A percentile compares a stretch with the other conserved stretches of the same genome.
Evolutionary conservation across 169 alveolate species (phyloP).

Genomic region (Plasmodium billcollinsi): DNA sequence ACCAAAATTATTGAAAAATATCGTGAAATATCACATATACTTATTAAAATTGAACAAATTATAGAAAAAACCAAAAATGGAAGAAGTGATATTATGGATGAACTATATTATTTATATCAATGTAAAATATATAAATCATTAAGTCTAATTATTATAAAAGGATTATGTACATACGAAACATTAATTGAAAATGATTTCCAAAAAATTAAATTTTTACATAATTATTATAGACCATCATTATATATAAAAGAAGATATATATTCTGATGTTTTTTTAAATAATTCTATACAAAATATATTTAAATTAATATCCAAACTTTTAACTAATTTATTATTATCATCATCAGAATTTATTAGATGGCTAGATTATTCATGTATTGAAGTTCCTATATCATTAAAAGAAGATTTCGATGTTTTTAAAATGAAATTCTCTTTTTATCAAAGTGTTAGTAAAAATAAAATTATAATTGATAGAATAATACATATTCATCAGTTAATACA

Average conservation of each 20-base stretch:
- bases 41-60: conserved; percentile 76
- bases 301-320: conserved; percentile 62
- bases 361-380: conserved; percentile 73
- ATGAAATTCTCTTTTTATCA: conserved; percentile 71
- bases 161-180: conserved; percentile 67
- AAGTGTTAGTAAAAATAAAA: conserved; percentile 77
- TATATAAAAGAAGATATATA: conserved; percentile 73
- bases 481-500: conserved; percentile 73
- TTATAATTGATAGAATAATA: conserved; percentile 70
- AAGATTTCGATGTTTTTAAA: conserved; percentile 66
- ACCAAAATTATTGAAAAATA: conserved; percentile 36
- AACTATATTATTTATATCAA: conserved; percentile 60
- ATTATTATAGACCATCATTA: conserved; percentile 50
- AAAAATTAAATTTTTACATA: conserved; percentile 25
- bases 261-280: conserved; percentile 73
- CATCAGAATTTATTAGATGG: conserved; percentile 75
- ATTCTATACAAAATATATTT: conserved; percentile 72
- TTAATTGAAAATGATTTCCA: conserved; percentile 70
- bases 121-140: conserved; percentile 73
- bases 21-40: conserved; percentile 72
- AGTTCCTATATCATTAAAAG: conserved; percentile 68
- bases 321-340: conserved; percentile 65
- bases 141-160: conserved; percentile 66
- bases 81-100: conserved; percentile 74
- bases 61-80: conserved; percentile 74